Conservation (phyloP, 768 basidiomycete genomes). For the Clitopilus passeckerianus region DNA sequence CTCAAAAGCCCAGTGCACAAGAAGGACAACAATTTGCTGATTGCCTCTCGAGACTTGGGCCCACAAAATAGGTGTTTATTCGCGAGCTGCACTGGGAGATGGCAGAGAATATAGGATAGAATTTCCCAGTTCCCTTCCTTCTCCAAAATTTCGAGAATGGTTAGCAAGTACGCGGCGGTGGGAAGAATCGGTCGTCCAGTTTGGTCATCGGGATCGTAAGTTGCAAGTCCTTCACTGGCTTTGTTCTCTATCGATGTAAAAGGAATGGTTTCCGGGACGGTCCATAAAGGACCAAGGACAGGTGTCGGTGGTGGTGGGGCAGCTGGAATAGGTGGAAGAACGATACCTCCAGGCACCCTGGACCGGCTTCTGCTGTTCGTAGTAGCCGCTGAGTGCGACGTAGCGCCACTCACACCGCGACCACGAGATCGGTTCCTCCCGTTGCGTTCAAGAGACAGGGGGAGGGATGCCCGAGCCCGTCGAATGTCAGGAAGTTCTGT, state of each 20-base stretch:
- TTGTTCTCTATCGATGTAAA: slow-evolving; percentile 53
- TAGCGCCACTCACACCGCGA: slow-evolving; percentile 31
- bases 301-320: slow-evolving; percentile 34
- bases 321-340: slow-evolving; percentile 18
- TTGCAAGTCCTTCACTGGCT: slow-evolving; percentile 63
- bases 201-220: slow-evolving; percentile 53
- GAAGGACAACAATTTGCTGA: slow-evolving; percentile 57
- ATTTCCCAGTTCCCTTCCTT: slow-evolving; percentile 88
- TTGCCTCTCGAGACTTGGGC: slow-evolving; percentile 61
- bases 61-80: slow-evolving; percentile 99
- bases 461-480: slow-evolving; percentile 39
- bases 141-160: slow-evolving; percentile 61
- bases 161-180: slow-evolving; percentile 67
- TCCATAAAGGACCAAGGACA: slow-evolving; percentile 42
- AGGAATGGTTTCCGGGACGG: slow-evolving; percentile 58
- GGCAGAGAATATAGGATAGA: slow-evolving; percentile 85
- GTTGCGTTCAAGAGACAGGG: slow-evolving; percentile 39
- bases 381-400: slow-evolving; percentile 34
- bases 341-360: slow-evolving; percentile 34
- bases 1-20: slow-evolving; percentile 65
- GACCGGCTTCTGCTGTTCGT: slow-evolving; percentile 55
- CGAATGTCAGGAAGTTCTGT: slow-evolving; percentile 26
- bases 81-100: slow-evolving; percentile 84
- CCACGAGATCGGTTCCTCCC: slow-evolving; percentile 50
- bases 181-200: slow-evolving; percentile 51